These are phyloP conservation scores for Phytophthora megakarya DNA, from an alignment of 352 stramenopile genomes.

Conservation along the genomic window DNA sequence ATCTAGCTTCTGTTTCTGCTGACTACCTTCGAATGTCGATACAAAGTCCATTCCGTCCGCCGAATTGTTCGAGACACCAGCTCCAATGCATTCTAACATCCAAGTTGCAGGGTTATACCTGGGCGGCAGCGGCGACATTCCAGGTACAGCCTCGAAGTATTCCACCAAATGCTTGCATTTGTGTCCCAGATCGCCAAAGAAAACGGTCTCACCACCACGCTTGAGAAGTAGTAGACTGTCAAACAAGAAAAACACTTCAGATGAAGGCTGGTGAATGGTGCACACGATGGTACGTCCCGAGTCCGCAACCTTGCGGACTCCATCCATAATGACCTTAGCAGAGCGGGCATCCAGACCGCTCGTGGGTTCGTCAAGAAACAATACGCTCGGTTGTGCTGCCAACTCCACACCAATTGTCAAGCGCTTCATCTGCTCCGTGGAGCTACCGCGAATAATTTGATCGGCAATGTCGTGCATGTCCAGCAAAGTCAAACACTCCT, in stretches of 20 bases:
- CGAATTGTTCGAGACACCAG: constrained; percentile 41
- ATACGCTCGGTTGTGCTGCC: constrained; percentile 69
- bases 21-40: constrained; percentile 34
- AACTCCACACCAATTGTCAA: constrained; percentile 88
- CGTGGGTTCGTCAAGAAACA: constrained; percentile 78
- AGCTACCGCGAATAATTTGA: constrained; percentile 44
- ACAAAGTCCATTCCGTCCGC: constrained; percentile 44
- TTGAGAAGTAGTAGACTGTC: constrained; percentile 83
- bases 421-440: constrained; percentile 52
- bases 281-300: constrained; percentile 76
- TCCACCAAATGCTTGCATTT: constrained; percentile 46
- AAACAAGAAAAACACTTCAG: constrained; percentile 49
- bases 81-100: constrained; percentile 86
- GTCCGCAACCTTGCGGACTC: constrained; percentile 56
- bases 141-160: constrained; percentile 50
- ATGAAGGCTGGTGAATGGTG: constrained; percentile 33
- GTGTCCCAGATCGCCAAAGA: constrained; percentile 66
- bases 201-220: constrained; percentile 52
- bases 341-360: constrained; percentile 52
- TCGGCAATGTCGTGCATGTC: constrained; percentile 46
- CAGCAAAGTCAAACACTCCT: constrained; percentile 46
- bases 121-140: constrained; percentile 39
- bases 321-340: constrained; percentile 73
- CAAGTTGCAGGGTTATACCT: constrained; percentile 88
- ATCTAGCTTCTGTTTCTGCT: constrained; percentile 24